These are phyloP conservation scores for Rhizomucor miehei DNA, from an alignment of 371 early-diverging fungal genomes.

Conservation along the genomic window DNA sequence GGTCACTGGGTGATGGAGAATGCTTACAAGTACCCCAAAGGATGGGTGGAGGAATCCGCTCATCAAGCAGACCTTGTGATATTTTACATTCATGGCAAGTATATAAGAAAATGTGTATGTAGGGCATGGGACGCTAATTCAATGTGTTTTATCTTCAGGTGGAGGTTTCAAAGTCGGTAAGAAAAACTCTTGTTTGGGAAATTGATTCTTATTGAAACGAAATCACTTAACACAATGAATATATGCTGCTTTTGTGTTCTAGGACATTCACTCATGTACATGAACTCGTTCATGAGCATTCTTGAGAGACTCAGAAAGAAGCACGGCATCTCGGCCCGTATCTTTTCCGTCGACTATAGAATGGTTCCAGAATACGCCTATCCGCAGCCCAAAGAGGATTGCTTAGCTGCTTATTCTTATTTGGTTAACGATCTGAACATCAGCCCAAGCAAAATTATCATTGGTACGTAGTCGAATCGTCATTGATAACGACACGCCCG, in stretches of 20 bases:
- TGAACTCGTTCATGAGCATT: constrained; percentile 22
- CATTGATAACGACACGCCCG: neutral
- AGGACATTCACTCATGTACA: constrained; percentile 28
- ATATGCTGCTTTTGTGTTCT: neutral
- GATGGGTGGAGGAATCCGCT: constrained; percentile 15
- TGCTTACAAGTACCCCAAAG: constrained; percentile 3
- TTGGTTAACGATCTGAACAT: constrained; percentile 24
- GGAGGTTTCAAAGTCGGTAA: constrained; percentile 29
- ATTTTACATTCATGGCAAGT: constrained; percentile 33
- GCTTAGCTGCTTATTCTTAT: constrained; percentile 25
- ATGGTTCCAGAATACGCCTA: constrained; percentile 16
- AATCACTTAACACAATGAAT: neutral
- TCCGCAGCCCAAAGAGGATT: constrained; percentile 17
- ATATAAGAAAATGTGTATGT: too few relatives aligned
- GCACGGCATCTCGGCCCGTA: constrained; percentile 19
- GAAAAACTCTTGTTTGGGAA: neutral
- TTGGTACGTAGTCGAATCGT: constrained; percentile 17
- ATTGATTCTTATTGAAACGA: neutral
- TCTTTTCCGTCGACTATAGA: constrained; percentile 29
- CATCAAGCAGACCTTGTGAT: constrained; percentile 22
- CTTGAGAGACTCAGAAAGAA: constrained; percentile 18
- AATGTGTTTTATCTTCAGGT: constrained; percentile 11
- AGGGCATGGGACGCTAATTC: neutral
- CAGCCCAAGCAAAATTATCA: constrained; percentile 23
- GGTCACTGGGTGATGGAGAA: constrained; percentile 26